Conservation (phyloP, 805 yeast species). For the Kodamaea fukazawae region DNA sequence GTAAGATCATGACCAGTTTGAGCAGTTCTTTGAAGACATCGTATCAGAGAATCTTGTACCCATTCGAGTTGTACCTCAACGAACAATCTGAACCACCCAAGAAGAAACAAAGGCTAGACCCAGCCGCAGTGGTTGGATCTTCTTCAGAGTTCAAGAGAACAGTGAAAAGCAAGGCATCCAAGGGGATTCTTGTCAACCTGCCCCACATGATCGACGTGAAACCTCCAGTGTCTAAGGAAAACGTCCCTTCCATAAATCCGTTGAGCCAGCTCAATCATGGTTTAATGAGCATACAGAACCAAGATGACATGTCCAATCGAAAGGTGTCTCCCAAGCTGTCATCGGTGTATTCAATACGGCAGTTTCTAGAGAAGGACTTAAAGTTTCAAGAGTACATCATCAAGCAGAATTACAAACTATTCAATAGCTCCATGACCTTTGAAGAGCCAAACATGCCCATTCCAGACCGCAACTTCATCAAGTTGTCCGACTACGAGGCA, state of each 20-base stretch:
- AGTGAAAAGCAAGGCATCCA: slow-evolving; percentile 42
- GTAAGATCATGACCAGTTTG: slow-evolving; percentile 66
- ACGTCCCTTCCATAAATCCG: slow-evolving; percentile 10
- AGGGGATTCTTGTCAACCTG: slow-evolving; percentile 52
- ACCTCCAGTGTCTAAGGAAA: slow-evolving; percentile 14
- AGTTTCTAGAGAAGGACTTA: slow-evolving; percentile 56
- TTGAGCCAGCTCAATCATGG: slow-evolving; percentile 14
- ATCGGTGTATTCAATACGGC: slow-evolving; percentile 52
- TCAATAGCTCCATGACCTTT: slow-evolving; percentile 10
- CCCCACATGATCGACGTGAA: slow-evolving; percentile 48
- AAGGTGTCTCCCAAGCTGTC: slow-evolving; percentile 34
- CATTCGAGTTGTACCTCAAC: slow-evolving; percentile 26
- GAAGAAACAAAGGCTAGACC: no score
- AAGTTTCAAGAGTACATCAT: slow-evolving; percentile 36
- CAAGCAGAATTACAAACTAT: slow-evolving; percentile 10
- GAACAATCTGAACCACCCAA: background rate
- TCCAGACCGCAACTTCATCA: slow-evolving; percentile 13
- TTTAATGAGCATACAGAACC: slow-evolving; percentile 5
- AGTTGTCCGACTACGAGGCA: slow-evolving; percentile 31
- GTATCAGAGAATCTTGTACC: slow-evolving; percentile 44
- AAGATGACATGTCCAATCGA: slow-evolving; percentile 16
- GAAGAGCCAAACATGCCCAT: slow-evolving; percentile 13
- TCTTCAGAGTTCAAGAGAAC: slow-evolving; percentile 45
- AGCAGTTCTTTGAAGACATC: slow-evolving; percentile 64
- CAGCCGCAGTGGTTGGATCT: slow-evolving; percentile 38